phyloP scores from a whole-genome alignment of 768 basidiomycete genomes.

The Gautieria morchelliformis region DNA sequence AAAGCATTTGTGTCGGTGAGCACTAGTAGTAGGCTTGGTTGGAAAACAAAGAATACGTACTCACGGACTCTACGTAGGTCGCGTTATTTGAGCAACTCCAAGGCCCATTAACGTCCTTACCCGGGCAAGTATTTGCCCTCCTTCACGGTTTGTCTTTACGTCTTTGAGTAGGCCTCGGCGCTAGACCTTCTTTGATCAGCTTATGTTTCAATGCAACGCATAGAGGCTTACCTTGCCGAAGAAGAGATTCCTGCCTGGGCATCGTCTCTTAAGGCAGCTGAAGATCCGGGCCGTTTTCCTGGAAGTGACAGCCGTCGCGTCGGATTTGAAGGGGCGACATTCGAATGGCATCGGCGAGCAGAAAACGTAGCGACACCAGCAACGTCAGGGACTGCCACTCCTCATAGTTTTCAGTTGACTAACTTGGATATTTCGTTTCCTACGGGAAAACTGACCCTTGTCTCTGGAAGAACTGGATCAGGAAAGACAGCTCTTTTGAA shows the following conservation, averaged over 20 bases:
- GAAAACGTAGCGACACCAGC: neutral
- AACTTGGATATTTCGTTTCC: slow-evolving; percentile 53
- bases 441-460: slow-evolving; percentile 42
- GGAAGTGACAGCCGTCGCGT: slow-evolving; percentile 22
- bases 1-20: slow-evolving; percentile 64
- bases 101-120: slow-evolving; percentile 54
- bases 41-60: neutral
- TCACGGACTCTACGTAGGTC: slow-evolving; percentile 20
- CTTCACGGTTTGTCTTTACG: slow-evolving; percentile 37
- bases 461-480: slow-evolving; percentile 59
- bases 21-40: neutral
- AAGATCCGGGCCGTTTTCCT: neutral
- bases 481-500: slow-evolving; percentile 59
- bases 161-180: neutral
- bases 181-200: slow-evolving; percentile 27
- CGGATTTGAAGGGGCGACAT: slow-evolving; percentile 45
- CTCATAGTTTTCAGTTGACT: slow-evolving; percentile 40
- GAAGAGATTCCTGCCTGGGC: slow-evolving; percentile 76
- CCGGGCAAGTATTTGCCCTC: slow-evolving; percentile 54
- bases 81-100: slow-evolving; percentile 68
- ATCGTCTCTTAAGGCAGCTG: slow-evolving; percentile 40
- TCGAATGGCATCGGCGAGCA: slow-evolving; percentile 44
- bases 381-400: slow-evolving; percentile 17
- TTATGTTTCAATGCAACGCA: slow-evolving; percentile 74
- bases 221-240: slow-evolving; percentile 63